phyloP scores from a whole-genome alignment of 805 yeast genomes.

The Clavispora phyllophila region DNA sequence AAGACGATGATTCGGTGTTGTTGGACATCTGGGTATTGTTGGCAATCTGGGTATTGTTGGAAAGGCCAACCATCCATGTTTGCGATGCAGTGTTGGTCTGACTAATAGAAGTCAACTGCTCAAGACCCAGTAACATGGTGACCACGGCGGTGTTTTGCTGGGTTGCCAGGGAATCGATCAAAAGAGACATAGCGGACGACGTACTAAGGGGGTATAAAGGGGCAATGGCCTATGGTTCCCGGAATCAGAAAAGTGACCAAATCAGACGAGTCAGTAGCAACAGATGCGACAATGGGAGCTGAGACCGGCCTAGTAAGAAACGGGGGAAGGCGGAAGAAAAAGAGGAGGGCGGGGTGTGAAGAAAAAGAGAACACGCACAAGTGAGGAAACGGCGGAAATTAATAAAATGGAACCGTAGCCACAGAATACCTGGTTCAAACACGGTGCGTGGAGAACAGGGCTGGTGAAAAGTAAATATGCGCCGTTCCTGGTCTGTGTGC shows the following conservation, averaged over 20 bases:
- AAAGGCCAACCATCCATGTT: not conserved
- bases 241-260: too few species aligned
- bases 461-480: not conserved
- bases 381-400: too few species aligned
- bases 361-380: too few species aligned
- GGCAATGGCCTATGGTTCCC: too few species aligned
- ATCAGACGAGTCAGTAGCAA: too few species aligned
- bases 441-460: not conserved
- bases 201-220: too few species aligned
- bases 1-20: not conserved
- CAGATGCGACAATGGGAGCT: too few species aligned
- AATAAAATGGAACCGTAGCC: too few species aligned
- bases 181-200: not conserved
- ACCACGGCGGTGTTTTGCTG: conserved; percentile 3
- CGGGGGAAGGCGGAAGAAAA: too few species aligned
- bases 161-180: not conserved
- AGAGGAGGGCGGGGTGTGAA: too few species aligned
- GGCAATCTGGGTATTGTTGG: not conserved
- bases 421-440: not conserved
- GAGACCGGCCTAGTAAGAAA: too few species aligned
- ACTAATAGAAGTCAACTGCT: conserved; percentile 6
- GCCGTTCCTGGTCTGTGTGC: not conserved
- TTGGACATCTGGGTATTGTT: not conserved
- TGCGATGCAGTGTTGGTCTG: not conserved
- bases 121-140: conserved; percentile 13